Evolutionary conservation across 805 yeast genomes (phyloP).

Genomic region (Komagataella pastoris): DNA sequence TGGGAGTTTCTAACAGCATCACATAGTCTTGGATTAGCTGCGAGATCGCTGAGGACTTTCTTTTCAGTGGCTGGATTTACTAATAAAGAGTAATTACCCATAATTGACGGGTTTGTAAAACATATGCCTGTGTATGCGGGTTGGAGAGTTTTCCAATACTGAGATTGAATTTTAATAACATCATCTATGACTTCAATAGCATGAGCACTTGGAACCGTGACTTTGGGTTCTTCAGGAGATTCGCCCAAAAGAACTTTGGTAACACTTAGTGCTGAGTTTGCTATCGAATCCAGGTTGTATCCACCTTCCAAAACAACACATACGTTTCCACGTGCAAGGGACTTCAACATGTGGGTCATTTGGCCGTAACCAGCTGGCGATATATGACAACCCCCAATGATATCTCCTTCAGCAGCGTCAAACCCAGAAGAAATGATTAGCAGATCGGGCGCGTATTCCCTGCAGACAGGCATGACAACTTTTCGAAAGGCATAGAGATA

Average conservation of each 20-base stretch:
- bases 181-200: slow-evolving; percentile 72
- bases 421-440: slow-evolving; percentile 92
- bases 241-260: slow-evolving; percentile 88
- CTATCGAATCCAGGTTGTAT: slow-evolving; percentile 82
- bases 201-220: slow-evolving; percentile 55
- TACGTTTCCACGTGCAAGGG: slow-evolving; percentile 76
- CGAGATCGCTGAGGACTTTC: slow-evolving; percentile 16
- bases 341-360: slow-evolving; percentile 85
- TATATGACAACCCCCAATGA: slow-evolving; percentile 92
- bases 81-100: slow-evolving; percentile 11
- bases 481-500: slow-evolving; percentile 83
- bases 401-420: slow-evolving; percentile 98
- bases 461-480: slow-evolving; percentile 76
- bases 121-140: slow-evolving; percentile 40
- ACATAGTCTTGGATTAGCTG: slow-evolving; percentile 32
- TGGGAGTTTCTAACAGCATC: slow-evolving; percentile 72
- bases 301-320: slow-evolving; percentile 96
- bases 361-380: slow-evolving; percentile 94
- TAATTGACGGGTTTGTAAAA: slow-evolving; percentile 14
- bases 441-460: slow-evolving; percentile 86
- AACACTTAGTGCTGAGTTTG: slow-evolving; percentile 82
- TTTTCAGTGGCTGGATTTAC: neutral
- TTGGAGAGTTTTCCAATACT: slow-evolving; percentile 75
- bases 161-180: slow-evolving; percentile 68
- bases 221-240: slow-evolving; percentile 73